Evolutionary conservation across 495 filamentous ascomycete species (phyloP).

Genomic region (Pyrenopolyporus hunteri): DNA sequence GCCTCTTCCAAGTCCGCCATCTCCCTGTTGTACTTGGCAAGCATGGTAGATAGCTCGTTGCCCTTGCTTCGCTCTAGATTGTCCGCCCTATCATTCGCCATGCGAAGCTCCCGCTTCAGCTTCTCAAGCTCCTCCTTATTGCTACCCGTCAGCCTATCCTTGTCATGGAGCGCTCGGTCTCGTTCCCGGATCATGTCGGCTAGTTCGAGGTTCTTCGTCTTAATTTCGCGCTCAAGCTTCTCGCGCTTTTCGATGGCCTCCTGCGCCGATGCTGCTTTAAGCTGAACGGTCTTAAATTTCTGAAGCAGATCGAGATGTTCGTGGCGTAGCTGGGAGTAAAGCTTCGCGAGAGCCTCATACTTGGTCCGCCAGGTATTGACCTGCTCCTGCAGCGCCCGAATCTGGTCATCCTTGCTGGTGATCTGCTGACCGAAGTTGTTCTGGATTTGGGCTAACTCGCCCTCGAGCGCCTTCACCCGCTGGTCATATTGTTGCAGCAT

Average conservation of each 20-base stretch:
- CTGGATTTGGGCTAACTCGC: constrained; percentile 81
- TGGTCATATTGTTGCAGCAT: constrained; percentile 97
- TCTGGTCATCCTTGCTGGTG: constrained; percentile 90
- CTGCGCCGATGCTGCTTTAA: constrained; percentile 94
- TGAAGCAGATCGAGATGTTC: constrained; percentile 94
- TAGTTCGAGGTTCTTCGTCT: constrained; percentile 97
- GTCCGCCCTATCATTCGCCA: constrained; percentile 90
- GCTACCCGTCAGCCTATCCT: constrained; percentile 80
- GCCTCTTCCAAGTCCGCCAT: constrained; percentile 95
- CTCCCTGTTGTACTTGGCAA: constrained; percentile 94
- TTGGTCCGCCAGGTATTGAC: constrained; percentile 96
- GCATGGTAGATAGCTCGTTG: constrained; percentile 89
- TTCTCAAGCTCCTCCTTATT: constrained; percentile 96
- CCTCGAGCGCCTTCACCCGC: constrained; percentile 89
- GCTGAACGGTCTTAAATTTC: constrained; percentile 93
- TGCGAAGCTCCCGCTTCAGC: constrained; percentile 91
- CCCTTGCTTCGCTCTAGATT: constrained; percentile 92
- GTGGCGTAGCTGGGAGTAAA: constrained; percentile 93
- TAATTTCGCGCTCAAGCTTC: constrained; percentile 94
- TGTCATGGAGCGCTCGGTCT: constrained; percentile 92
- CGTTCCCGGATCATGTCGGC: constrained; percentile 98
- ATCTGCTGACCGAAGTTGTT: constrained; percentile 84
- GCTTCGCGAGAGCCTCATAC: constrained; percentile 94
- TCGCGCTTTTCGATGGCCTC: constrained; percentile 95
- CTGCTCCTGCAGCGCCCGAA: constrained; percentile 88